Percentiles rank a stretch among this genome's conserved stretches.
Evolutionary conservation across 495 filamentous ascomycete genomes (phyloP).

Genomic region (Neurospora cerealis): DNA sequence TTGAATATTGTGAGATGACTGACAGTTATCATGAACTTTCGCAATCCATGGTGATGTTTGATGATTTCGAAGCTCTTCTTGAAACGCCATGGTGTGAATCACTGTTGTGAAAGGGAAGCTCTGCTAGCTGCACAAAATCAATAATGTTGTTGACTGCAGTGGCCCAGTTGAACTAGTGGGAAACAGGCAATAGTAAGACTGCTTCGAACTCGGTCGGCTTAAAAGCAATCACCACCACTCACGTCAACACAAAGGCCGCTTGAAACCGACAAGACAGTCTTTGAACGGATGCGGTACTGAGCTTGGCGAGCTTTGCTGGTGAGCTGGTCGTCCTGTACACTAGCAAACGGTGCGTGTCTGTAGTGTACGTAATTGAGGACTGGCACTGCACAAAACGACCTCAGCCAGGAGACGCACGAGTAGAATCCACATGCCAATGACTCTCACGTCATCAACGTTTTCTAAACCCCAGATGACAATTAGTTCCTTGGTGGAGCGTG

Average conservation of each 20-base stretch:
- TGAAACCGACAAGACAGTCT: not conserved
- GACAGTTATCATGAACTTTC: not conserved
- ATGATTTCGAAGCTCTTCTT: not conserved
- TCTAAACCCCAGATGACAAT: not conserved
- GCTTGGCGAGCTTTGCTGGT: not conserved
- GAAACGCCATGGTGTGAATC: not conserved
- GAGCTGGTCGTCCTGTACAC: not conserved
- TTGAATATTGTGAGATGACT: not conserved
- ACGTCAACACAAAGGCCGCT: not conserved
- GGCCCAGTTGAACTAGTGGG: not conserved
- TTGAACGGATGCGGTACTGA: not conserved
- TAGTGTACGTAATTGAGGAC: not conserved
- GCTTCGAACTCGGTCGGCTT: not conserved
- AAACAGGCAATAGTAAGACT: not conserved
- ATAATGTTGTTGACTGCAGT: not conserved
- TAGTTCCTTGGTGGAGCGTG: not conserved
- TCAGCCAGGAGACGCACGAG: not conserved
- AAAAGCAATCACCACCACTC: not conserved
- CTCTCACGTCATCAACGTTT: not conserved
- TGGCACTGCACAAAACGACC: not conserved
- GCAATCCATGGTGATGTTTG: not conserved
- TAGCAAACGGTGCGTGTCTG: not conserved
- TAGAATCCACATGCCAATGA: not conserved
- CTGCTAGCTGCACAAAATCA: not conserved
- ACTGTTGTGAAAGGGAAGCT: not conserved